These are phyloP conservation scores for Diplocarpon rosae DNA, from an alignment of 2,329 filamentous ascomycete species.

Conservation along the genomic window DNA sequence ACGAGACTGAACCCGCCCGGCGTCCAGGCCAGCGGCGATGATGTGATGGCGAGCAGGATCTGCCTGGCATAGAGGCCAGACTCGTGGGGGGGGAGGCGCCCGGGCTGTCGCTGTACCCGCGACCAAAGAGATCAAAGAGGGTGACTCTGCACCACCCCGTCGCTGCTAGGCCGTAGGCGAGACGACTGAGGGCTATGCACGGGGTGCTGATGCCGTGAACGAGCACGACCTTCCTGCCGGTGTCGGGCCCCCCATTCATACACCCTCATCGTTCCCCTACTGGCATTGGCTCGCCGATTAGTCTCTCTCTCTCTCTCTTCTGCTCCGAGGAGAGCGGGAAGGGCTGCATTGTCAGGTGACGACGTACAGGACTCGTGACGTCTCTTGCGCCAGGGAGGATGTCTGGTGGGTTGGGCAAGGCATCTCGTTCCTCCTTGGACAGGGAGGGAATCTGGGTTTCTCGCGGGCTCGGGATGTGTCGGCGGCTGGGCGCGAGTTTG, in stretches of 20 bases:
- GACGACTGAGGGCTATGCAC: slow-evolving; percentile 52
- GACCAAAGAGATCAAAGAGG: slow-evolving; percentile 67
- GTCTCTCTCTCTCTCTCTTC: not conserved
- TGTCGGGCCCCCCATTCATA: slow-evolving; percentile 70
- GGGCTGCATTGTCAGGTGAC: not conserved
- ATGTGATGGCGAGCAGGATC: slow-evolving; percentile 53
- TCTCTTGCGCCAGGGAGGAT: slow-evolving; percentile 59
- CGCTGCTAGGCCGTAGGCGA: slow-evolving; percentile 54
- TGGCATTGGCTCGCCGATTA: slow-evolving; percentile 4
- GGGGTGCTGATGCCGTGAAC: slow-evolving; percentile 78
- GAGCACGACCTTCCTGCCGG: slow-evolving; percentile 61
- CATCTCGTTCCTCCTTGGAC: slow-evolving; percentile 26
- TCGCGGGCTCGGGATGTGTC: slow-evolving; percentile 19
- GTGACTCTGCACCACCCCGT: slow-evolving; percentile 67
- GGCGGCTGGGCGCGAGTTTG: slow-evolving; percentile 6
- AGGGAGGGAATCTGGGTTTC: slow-evolving; percentile 16
- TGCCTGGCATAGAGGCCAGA: slow-evolving; percentile 53
- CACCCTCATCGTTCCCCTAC: slow-evolving; percentile 61
- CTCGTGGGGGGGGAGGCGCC: slow-evolving; percentile 51
- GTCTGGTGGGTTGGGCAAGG: slow-evolving; percentile 55
- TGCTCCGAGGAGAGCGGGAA: not conserved
- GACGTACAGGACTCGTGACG: slow-evolving; percentile 43
- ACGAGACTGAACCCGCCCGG: slow-evolving; percentile 52
- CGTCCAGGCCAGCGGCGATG: slow-evolving; percentile 48
- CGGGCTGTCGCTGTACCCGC: slow-evolving; percentile 62